Evolutionary conservation across 441 rosid species (phyloP).

Genomic region (Mallotus japonicus): DNA sequence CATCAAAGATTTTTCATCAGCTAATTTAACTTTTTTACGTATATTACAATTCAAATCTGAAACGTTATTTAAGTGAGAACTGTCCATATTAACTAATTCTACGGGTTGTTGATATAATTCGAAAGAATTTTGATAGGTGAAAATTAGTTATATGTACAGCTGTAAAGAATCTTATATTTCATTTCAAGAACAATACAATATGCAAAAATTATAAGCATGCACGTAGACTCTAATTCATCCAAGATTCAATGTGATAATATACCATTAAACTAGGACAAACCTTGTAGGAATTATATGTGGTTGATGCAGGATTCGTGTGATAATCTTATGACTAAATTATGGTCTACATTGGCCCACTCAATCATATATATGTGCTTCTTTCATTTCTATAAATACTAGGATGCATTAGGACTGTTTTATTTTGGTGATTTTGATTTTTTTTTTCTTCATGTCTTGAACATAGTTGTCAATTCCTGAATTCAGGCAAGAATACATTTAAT

Average conservation of each 20-base stretch:
- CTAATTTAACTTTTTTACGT: no score
- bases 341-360: not conserved
- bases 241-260: not conserved
- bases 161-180: no score
- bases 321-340: no score
- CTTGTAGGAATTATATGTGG: not conserved
- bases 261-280: not conserved
- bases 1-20: no score
- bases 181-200: no score
- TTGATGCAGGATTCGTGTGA: not conserved
- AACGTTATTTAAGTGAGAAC: no score
- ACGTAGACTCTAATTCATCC: not conserved
- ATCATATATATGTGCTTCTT: no score
- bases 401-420: not conserved
- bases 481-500: not conserved
- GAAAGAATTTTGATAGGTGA: no score
- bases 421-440: not conserved
- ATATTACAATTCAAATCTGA: no score
- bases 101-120: no score
- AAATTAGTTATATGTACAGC: no score
- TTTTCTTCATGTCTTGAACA: not conserved
- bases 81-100: no score
- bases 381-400: not conserved
- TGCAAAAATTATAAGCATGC: not conserved
- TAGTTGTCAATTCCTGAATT: constrained; percentile 1